These are phyloP conservation scores for Populus trichocarpa DNA, from an alignment of 441 rosid genomes.

Conservation along the genomic window DNA sequence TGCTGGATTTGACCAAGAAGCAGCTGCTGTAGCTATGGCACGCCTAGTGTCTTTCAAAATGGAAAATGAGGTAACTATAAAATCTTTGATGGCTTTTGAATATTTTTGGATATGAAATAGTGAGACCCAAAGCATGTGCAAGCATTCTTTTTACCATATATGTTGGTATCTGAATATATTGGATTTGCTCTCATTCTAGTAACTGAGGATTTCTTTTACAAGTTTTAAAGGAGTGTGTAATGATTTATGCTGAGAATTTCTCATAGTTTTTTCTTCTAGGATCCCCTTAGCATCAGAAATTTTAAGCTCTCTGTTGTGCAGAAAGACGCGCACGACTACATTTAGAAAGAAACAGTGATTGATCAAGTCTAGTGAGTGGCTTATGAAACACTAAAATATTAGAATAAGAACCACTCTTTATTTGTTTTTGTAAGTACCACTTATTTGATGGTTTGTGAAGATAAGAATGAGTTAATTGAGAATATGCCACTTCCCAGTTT, in stretches of 20 bases:
- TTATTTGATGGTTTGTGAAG: background rate
- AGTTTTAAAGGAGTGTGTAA: background rate
- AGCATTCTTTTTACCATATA: background rate
- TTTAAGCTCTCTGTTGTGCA: background rate
- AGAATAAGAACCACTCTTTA: background rate
- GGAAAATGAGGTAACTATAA: slow-evolving; percentile 79
- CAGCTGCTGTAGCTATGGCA: slow-evolving; percentile 93
- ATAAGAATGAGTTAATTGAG: background rate
- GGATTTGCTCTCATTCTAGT: background rate
- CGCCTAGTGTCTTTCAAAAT: slow-evolving; percentile 88
- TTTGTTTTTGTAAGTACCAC: background rate
- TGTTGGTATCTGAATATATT: slow-evolving; percentile 3
- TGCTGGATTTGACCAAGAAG: slow-evolving; percentile 98
- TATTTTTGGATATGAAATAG: background rate
- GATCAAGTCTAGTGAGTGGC: background rate
- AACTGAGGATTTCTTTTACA: background rate
- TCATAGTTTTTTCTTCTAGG: background rate
- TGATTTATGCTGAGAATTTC: background rate
- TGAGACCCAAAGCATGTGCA: background rate
- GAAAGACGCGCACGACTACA: background rate
- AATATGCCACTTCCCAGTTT: background rate
- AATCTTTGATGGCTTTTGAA: background rate
- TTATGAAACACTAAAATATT: background rate
- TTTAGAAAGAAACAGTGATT: background rate
- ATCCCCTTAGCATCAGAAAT: background rate